A percentile compares a stretch with the other conserved stretches of the same genome.
Evolutionary conservation across 2,329 filamentous ascomycete genomes (phyloP).

Genomic region (Penicillium sp.): DNA sequence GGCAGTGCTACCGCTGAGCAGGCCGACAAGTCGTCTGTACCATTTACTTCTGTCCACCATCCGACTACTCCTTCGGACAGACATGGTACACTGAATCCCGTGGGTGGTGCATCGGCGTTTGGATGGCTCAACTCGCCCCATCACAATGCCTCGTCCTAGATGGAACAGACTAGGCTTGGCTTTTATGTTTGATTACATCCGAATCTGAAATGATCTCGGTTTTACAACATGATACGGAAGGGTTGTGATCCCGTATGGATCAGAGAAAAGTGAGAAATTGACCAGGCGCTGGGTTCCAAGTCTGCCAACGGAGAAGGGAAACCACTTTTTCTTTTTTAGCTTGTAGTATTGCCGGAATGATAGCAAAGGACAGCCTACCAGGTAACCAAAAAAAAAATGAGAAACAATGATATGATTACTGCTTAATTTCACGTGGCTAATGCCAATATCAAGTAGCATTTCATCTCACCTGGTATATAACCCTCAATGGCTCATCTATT

Average conservation of each 20-base stretch:
- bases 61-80: conserved; percentile 25
- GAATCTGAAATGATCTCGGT: neutral
- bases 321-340: neutral
- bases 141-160: conserved; percentile 19
- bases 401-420: neutral
- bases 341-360: neutral
- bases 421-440: neutral
- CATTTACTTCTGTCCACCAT: conserved; percentile 12
- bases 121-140: conserved; percentile 71
- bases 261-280: neutral
- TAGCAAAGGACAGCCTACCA: neutral
- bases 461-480: neutral
- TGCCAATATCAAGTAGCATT: neutral
- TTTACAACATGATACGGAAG: conserved; percentile 1
- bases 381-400: neutral
- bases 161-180: conserved; percentile 23
- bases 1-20: conserved; percentile 11
- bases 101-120: conserved; percentile 91
- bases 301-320: neutral
- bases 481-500: neutral
- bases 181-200: conserved; percentile 4
- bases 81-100: conserved; percentile 64
- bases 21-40: conserved; percentile 3
- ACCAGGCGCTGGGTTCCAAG: neutral
- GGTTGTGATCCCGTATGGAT: neutral